Evolutionary conservation across 441 rosid species (phyloP).

Genomic region (Syzygium syzygioides): DNA sequence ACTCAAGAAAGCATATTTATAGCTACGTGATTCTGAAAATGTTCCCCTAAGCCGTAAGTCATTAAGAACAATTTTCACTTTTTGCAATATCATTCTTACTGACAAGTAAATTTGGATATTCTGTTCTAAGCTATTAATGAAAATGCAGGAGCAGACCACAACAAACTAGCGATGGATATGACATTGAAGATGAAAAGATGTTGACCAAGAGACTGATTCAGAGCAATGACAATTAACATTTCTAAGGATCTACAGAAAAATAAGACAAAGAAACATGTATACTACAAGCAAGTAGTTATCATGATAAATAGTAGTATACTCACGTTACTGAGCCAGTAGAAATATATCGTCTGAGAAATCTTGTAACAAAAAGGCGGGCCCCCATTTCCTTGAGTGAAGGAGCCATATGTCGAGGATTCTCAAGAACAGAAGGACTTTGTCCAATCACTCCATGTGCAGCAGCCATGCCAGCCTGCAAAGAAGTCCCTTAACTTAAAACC

Average conservation of each 20-base stretch:
- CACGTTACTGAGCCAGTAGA: slow-evolving; percentile 57
- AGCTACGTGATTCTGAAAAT: background rate
- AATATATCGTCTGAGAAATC: slow-evolving; percentile 56
- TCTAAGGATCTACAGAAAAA: background rate
- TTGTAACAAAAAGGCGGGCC: slow-evolving; percentile 60
- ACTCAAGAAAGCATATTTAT: background rate
- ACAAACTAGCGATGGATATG: background rate
- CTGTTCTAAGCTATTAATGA: background rate
- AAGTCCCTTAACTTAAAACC: background rate
- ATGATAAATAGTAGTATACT: slow-evolving; percentile 25
- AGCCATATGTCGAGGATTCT: slow-evolving; percentile 57
- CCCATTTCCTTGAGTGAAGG: slow-evolving; percentile 54
- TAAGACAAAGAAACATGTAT: background rate
- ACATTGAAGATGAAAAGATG: background rate
- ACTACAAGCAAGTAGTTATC: background rate
- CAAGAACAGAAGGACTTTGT: slow-evolving; percentile 16
- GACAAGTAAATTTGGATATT: background rate
- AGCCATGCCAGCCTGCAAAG: slow-evolving; percentile 5
- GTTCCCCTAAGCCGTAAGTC: background rate
- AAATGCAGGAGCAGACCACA: background rate
- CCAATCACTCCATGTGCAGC: slow-evolving; percentile 7
- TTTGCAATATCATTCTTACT: background rate
- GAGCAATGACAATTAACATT: background rate
- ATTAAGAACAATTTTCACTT: background rate
- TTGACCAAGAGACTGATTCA: background rate